Evolutionary conservation across 106 monocot species (phyloP), one percentile per base, ranked within the genome.

Genomic region (Dendrobium chrysotoxum): DNA sequence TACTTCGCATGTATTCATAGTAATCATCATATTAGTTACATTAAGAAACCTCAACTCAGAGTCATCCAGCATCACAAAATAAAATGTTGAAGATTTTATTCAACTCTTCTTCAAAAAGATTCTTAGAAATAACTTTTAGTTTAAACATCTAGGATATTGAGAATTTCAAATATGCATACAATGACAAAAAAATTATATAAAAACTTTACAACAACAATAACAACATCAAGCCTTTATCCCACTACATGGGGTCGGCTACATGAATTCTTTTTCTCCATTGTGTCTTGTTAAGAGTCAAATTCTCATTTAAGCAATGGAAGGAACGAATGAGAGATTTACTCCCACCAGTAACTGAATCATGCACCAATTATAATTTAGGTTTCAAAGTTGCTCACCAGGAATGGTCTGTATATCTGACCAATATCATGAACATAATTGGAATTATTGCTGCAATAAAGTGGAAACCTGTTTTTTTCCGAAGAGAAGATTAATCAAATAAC

Each of bases 341-440:
- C 31, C 70, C 13, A 70, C 70, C 31, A 15, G 3, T 31, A 70
- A 70, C 21, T 12, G 31, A 70, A 35, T 13, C 15, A 70, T 70
- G 70, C 3, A 35, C 28, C 16, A 31, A 70, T 5, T 11, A 21
- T 28, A 68, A 35, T 30, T 30, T 13, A 70, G 35, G 13, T 35
- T 66, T 70, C 28, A 70, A 31, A 76, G 21, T 46, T 81, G 28
- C 85, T 83, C 81, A 90, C 90, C 88, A 86, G 44, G 81, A 90
- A 90, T 73, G 90, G 90, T 74, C 53, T 88, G 64, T 90, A 90
- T 90, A 90, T 90, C 58, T 57, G 40, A 41, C 81, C 75, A 53
- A 85, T n/a, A 35, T 84, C 75, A 41, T 90, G 90, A 85, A 84
- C 31, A 80, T 84, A 84, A 16, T 81, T 88, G 26, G 81, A 83